Conservation (phyloP, 2,329 filamentous ascomycete species). For the Aspergillus sp. region DNA sequence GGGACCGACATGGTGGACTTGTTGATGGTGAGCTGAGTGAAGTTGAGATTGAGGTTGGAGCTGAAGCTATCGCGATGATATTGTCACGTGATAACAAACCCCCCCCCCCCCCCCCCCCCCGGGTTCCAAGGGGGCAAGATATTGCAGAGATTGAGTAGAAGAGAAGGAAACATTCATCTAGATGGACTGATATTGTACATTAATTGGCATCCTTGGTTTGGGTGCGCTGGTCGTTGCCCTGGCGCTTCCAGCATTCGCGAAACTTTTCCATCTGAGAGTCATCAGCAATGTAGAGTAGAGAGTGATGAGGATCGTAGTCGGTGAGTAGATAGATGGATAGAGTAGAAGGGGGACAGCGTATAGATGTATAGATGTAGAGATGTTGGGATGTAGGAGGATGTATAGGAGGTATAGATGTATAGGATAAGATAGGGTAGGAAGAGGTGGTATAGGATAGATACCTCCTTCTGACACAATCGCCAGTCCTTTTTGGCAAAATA, state of each 20-base stretch:
- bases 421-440: too few relatives aligned
- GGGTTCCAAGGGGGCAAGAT: too few relatives aligned
- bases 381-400: too few relatives aligned
- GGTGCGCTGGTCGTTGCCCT: conserved; percentile 83
- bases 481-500: conserved; percentile 97
- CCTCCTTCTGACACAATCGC: conserved; percentile 83
- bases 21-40: not conserved
- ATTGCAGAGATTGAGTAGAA: too few relatives aligned
- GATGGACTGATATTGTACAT: not conserved
- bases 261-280: conserved; percentile 80
- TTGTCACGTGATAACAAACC: conserved; percentile 24
- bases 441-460: conserved; percentile 40
- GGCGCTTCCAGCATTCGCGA: conserved; percentile 83
- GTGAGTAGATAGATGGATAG: not conserved
- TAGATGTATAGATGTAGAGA: too few relatives aligned
- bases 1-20: conserved; percentile 1
- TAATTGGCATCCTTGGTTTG: conserved; percentile 63
- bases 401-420: not conserved
- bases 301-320: not conserved
- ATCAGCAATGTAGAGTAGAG: conserved; percentile 2
- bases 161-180: too few relatives aligned
- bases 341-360: not conserved
- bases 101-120: too few relatives aligned
- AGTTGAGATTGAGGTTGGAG: conserved; percentile 6
- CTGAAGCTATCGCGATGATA: conserved; percentile 6